phyloP scores from a whole-genome alignment of 768 basidiomycete species.

The Mycena capillaripes region DNA sequence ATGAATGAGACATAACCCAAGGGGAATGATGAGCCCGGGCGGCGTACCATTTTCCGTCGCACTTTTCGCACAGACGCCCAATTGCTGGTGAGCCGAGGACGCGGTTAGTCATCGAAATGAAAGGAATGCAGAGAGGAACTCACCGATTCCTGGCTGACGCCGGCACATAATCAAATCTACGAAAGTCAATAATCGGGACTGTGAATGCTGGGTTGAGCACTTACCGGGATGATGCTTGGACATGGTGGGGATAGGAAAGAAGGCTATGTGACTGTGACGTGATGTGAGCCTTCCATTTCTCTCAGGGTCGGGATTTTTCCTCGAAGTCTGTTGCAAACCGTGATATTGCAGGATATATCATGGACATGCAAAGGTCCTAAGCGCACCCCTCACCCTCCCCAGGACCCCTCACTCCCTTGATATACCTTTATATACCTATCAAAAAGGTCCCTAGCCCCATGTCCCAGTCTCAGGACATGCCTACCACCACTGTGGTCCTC shows the following conservation, averaged over 20 bases:
- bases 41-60: slow-evolving; percentile 97
- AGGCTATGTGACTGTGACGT: not conserved
- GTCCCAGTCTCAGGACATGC: not conserved
- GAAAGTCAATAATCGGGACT: slow-evolving; percentile 13
- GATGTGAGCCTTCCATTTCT: not conserved
- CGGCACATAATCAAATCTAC: slow-evolving; percentile 98
- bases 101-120: not conserved
- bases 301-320: not conserved
- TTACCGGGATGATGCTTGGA: slow-evolving; percentile 93
- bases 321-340: not conserved
- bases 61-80: slow-evolving; percentile 98
- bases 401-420: not conserved
- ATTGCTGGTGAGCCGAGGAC: slow-evolving; percentile 76
- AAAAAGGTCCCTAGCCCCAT: not conserved
- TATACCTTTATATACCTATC: not conserved
- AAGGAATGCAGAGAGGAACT: slow-evolving; percentile 40
- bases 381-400: not conserved
- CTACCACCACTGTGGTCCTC: not conserved
- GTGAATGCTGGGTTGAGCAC: slow-evolving; percentile 5
- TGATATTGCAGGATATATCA: not conserved
- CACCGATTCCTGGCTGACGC: slow-evolving; percentile 97
- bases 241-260: slow-evolving; percentile 57
- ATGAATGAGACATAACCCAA: not conserved
- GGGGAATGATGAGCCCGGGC: not conserved
- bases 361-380: slow-evolving; percentile 4